Evolutionary conservation across 2,329 filamentous ascomycete genomes (phyloP).

Genomic region (Colletotrichum sp.): DNA sequence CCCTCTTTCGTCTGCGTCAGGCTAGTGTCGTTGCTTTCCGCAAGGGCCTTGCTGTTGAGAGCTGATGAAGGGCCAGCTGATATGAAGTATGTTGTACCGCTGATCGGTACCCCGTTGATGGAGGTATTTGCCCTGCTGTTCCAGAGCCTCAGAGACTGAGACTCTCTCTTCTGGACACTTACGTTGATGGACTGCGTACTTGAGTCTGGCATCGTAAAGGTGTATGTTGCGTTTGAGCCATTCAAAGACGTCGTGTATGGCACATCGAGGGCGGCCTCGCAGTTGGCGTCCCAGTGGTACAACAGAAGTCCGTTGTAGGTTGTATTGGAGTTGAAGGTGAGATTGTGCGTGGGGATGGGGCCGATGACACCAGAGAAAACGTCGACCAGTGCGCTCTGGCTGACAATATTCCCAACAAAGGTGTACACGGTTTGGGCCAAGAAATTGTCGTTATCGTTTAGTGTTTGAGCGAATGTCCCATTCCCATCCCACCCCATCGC

Average conservation of each 20-base stretch:
- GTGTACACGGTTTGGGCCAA: not conserved
- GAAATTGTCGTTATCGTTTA: not conserved
- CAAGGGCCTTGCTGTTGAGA: not conserved
- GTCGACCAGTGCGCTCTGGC: constrained; percentile 4
- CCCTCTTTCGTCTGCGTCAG: not conserved
- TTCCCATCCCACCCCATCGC: constrained; percentile 4
- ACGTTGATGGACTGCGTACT: not conserved
- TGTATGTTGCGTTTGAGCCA: not conserved
- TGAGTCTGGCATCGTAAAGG: not conserved
- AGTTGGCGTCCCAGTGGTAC: not conserved
- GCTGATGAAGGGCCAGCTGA: not conserved
- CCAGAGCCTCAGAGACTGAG: not conserved
- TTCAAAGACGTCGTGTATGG: not conserved
- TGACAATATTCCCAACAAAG: constrained; percentile 1
- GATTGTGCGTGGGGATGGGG: not conserved
- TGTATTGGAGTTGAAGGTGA: not conserved
- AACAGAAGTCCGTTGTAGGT: not conserved
- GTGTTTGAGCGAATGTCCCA: not conserved
- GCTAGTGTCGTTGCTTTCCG: not conserved
- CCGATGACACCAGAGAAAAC: not conserved
- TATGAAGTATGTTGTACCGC: constrained; percentile 4
- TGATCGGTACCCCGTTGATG: not conserved
- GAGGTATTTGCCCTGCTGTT: not conserved
- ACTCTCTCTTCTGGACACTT: not conserved
- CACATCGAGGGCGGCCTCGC: not conserved